These are phyloP conservation scores for Lipomyces chichibuensis DNA, from an alignment of 805 yeast genomes.

Conservation along the genomic window DNA sequence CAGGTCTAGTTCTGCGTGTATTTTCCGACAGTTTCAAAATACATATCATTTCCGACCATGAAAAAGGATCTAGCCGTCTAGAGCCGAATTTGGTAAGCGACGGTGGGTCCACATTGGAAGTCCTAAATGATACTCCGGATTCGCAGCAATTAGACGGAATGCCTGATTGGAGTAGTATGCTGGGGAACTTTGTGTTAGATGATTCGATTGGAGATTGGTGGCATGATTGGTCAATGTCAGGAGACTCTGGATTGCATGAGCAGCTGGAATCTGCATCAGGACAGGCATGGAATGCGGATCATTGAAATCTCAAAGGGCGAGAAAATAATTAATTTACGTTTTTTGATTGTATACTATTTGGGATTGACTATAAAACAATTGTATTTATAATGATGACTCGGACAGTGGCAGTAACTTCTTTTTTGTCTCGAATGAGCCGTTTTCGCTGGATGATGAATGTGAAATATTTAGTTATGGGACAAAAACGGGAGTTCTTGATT, in stretches of 20 bases:
- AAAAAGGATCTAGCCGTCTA: background rate
- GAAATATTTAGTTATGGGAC: too few species aligned
- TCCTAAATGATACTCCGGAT: constrained; percentile 3
- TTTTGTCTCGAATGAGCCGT: background rate
- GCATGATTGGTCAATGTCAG: constrained; percentile 31
- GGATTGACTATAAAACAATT: background rate
- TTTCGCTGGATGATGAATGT: too few species aligned
- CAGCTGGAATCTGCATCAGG: background rate
- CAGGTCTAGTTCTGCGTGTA: background rate
- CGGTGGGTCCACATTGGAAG: background rate
- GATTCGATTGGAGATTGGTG: constrained; percentile 31
- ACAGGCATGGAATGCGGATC: background rate
- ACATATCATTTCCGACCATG: background rate
- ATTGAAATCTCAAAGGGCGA: background rate
- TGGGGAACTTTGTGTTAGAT: constrained; percentile 10
- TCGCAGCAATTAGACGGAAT: background rate
- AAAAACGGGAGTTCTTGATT: too few species aligned
- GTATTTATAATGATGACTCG: background rate
- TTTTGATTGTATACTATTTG: background rate
- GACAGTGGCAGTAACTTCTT: too few species aligned
- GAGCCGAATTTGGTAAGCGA: background rate
- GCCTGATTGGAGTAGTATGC: constrained; percentile 7
- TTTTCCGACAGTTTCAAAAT: constrained; percentile 1
- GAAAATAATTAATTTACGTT: background rate
- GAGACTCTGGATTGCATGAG: background rate